Conservation (phyloP, 179 eudicot species). For the Monotropa hypopitys region DNA sequence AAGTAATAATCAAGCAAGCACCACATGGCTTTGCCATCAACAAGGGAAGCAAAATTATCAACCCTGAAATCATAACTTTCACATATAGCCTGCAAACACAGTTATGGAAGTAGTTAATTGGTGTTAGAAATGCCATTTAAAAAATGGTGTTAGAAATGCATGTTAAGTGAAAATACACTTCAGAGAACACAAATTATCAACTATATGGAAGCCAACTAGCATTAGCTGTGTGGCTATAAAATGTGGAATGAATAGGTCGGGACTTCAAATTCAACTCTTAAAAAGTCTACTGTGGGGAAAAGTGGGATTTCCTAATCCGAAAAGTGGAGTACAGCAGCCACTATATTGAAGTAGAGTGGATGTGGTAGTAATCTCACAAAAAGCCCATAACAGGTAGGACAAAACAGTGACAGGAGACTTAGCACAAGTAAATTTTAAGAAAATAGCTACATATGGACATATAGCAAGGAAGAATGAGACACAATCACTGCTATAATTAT, state of each 20-base stretch:
- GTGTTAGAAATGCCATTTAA: neutral
- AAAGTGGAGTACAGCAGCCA: neutral
- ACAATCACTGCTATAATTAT: neutral
- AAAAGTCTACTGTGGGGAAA: neutral
- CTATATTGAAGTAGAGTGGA: neutral
- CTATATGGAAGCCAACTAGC: neutral
- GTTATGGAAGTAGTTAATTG: neutral
- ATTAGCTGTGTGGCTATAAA: neutral
- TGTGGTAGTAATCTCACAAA: neutral
- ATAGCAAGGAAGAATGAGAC: neutral
- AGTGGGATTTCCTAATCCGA: neutral
- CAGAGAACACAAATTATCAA: neutral
- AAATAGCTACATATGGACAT: neutral
- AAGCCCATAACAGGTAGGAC: neutral
- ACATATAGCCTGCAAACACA: constrained; percentile 57
- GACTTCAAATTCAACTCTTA: neutral
- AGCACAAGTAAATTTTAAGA: neutral
- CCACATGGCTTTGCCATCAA: constrained; percentile 98
- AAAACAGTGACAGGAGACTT: neutral
- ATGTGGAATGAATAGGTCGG: neutral
- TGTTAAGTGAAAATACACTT: neutral
- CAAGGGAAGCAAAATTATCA: constrained; percentile 44
- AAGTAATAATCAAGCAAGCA: constrained; percentile 92
- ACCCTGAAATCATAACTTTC: constrained; percentile 52
- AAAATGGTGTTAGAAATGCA: constrained; percentile 1